Conservation (phyloP, 805 yeast genomes). For the Candida insectorum region DNA sequence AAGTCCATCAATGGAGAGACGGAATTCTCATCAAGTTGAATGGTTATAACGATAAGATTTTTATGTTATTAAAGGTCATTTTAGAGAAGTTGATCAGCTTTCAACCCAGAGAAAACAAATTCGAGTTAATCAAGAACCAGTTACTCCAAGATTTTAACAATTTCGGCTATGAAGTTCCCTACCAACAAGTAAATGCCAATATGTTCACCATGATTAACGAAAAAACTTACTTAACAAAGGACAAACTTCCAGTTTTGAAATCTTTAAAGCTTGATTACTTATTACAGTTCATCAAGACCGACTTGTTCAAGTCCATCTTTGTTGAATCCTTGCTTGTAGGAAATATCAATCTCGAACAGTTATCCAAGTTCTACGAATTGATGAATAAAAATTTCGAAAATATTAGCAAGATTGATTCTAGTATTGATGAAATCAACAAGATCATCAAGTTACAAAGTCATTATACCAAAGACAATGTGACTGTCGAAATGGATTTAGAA, state of each 20-base stretch:
- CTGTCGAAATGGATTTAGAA: constrained; percentile 9
- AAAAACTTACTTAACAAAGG: constrained; percentile 60
- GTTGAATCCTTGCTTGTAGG: constrained; percentile 78
- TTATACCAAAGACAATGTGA: constrained; percentile 20
- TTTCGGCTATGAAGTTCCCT: constrained; percentile 71
- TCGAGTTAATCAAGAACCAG: constrained; percentile 64
- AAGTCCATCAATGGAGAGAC: constrained; percentile 57
- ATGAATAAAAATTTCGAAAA: constrained; percentile 22
- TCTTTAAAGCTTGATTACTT: constrained; percentile 50
- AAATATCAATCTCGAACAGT: constrained; percentile 52
- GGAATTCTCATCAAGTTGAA: constrained; percentile 65
- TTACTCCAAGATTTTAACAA: constrained; percentile 61
- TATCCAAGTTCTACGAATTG: constrained; percentile 19
- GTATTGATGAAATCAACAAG: constrained; percentile 25
- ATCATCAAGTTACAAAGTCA: constrained; percentile 31
- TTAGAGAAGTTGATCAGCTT: constrained; percentile 52
- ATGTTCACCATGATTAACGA: constrained; percentile 69
- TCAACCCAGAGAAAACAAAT: constrained; percentile 53
- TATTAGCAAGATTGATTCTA: constrained; percentile 25
- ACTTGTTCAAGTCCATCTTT: constrained; percentile 53
- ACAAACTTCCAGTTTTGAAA: constrained; percentile 49
- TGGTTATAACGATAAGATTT: constrained; percentile 84
- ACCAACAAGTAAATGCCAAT: constrained; percentile 66
- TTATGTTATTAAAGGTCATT: constrained; percentile 58
- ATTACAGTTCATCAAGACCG: constrained; percentile 41